These are phyloP conservation scores for Pyrenopolyporus hunteri DNA, from an alignment of 495 filamentous ascomycete species.

Conservation along the genomic window DNA sequence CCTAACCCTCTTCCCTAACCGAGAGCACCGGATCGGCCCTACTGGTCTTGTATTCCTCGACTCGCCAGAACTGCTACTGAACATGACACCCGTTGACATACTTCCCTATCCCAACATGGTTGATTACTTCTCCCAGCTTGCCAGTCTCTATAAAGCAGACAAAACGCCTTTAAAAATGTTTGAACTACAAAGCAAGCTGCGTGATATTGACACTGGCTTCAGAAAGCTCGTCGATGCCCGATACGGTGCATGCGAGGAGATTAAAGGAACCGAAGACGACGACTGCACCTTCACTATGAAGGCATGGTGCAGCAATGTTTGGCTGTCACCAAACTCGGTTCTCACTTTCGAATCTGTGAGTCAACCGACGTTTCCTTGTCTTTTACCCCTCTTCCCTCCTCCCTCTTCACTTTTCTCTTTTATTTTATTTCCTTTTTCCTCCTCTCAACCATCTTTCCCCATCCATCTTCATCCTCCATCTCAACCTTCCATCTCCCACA, in stretches of 20 bases:
- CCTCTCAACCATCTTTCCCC: background rate
- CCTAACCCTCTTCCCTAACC: background rate
- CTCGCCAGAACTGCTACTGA: background rate
- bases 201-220: constrained; percentile 1
- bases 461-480: background rate
- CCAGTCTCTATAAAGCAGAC: constrained; percentile 1
- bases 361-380: background rate
- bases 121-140: constrained; percentile 3
- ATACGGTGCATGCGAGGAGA: constrained; percentile 1
- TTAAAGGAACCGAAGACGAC: background rate
- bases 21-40: background rate
- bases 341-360: constrained; percentile 4
- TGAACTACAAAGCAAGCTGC: background rate
- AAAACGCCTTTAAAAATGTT: background rate
- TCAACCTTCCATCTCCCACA: background rate
- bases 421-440: no score
- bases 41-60: constrained; percentile 21
- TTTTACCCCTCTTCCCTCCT: background rate
- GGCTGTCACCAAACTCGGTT: constrained; percentile 10
- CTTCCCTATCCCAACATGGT: background rate
- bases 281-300: background rate
- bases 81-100: constrained; percentile 2
- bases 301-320: constrained; percentile 8
- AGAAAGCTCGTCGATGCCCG: background rate
- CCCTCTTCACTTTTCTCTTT: background rate